These are phyloP conservation scores for Stephanodiscus minutulus DNA, from an alignment of 108 stramenopile genomes.

Conservation along the genomic window DNA sequence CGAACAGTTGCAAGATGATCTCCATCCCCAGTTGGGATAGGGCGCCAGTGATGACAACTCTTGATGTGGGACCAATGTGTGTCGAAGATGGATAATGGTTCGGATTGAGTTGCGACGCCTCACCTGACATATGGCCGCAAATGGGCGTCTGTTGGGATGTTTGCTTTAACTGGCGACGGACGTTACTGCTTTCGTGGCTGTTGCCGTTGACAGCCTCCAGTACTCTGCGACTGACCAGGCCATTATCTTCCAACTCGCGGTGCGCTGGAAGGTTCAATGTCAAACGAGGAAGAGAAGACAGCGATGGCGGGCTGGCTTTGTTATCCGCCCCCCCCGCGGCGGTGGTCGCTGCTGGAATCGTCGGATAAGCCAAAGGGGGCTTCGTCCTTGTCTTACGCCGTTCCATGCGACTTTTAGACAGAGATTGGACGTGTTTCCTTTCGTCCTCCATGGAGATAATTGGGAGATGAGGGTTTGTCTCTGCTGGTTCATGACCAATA, in stretches of 20 bases:
- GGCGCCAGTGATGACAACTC: slow-evolving; percentile 64
- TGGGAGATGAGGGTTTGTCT: neutral
- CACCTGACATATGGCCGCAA: slow-evolving; percentile 36
- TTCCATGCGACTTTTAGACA: slow-evolving; percentile 18
- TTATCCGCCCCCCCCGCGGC: neutral
- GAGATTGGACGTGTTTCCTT: slow-evolving; percentile 13
- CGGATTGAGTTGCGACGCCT: slow-evolving; percentile 42
- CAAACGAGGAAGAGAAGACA: slow-evolving; percentile 22
- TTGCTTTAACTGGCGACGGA: slow-evolving; percentile 19
- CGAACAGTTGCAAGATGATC: slow-evolving; percentile 51
- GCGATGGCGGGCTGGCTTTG: neutral
- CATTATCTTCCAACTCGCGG: slow-evolving; percentile 23
- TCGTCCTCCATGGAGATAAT: slow-evolving; percentile 30
- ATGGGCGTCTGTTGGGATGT: neutral
- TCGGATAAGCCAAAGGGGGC: slow-evolving; percentile 9
- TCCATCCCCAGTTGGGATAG: slow-evolving; percentile 62
- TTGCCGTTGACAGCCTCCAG: neutral
- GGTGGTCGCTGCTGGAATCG: neutral
- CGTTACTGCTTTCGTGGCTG: neutral
- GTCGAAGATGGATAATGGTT: slow-evolving; percentile 24
- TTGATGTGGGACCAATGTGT: slow-evolving; percentile 20
- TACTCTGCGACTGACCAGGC: neutral
- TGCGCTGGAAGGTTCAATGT: slow-evolving; percentile 36
- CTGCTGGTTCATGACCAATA: slow-evolving; percentile 1
- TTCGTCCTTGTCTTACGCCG: slow-evolving; percentile 29